Conservation (phyloP, 2,329 filamentous ascomycete species). For the Setomelanomma holmii region DNA sequence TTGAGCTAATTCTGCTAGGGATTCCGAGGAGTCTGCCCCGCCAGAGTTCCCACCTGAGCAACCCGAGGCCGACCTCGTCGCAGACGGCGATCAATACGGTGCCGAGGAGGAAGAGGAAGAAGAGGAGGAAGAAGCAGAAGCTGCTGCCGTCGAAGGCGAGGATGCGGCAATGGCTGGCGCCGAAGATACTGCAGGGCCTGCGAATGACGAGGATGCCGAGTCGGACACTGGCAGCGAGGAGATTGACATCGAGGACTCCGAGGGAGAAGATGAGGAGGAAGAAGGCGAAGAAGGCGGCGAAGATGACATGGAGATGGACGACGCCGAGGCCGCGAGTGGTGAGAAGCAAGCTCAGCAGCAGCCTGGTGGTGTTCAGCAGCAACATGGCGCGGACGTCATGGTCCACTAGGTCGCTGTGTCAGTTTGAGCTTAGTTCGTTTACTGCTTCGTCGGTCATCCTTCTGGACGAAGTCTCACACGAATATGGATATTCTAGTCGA, state of each 20-base stretch:
- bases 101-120: constrained; percentile 82
- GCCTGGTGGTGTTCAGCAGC: constrained; percentile 26
- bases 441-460: too few relatives aligned
- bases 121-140: constrained; percentile 69
- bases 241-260: constrained; percentile 77
- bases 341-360: constrained; percentile 42
- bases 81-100: constrained; percentile 86
- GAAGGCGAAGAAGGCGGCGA: constrained; percentile 64
- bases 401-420: too few relatives aligned
- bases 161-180: constrained; percentile 79
- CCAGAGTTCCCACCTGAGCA: constrained; percentile 97
- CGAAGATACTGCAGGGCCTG: constrained; percentile 61
- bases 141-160: constrained; percentile 60
- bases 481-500: too few relatives aligned
- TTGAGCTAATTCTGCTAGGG: constrained; percentile 65
- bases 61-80: constrained; percentile 88
- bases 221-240: constrained; percentile 81
- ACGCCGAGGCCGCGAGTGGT: constrained; percentile 53
- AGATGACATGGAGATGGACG: constrained; percentile 65
- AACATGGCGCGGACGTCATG: constrained; percentile 47
- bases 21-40: constrained; percentile 95
- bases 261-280: constrained; percentile 74
- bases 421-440: too few relatives aligned
- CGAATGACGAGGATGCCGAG: constrained; percentile 69
- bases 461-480: too few relatives aligned